phyloP scores from a whole-genome alignment of 768 basidiomycete genomes.

The Obba rivulosa region DNA sequence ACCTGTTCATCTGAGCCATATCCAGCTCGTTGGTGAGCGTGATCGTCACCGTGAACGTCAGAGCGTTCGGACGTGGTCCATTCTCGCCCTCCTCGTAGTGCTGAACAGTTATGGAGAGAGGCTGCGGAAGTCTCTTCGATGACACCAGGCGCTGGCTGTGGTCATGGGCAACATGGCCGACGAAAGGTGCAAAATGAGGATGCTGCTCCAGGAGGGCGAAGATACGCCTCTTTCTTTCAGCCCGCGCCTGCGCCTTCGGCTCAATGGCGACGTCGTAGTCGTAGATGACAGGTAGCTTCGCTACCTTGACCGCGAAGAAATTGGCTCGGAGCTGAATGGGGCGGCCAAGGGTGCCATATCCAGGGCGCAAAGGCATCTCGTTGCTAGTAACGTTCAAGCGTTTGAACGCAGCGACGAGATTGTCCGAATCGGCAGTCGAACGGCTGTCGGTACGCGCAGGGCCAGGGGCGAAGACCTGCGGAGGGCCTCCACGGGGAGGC shows the following conservation, averaged over 20 bases:
- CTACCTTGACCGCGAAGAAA: conserved; percentile 55
- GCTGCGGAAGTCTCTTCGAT: conserved; percentile 30
- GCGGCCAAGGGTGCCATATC: conserved; percentile 46
- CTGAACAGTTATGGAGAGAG: conserved; percentile 26
- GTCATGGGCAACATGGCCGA: conserved; percentile 47
- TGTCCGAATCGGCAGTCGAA: background rate
- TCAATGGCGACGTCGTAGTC: conserved; percentile 53
- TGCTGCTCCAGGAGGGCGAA: conserved; percentile 48
- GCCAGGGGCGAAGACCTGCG: conserved; percentile 2
- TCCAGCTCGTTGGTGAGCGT: conserved; percentile 26
- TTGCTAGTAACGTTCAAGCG: conserved; percentile 19
- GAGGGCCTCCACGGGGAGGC: conserved; percentile 6
- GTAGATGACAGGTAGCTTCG: conserved; percentile 38
- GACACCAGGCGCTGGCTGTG: conserved; percentile 38
- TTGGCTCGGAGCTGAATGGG: conserved; percentile 51
- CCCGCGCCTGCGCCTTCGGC: conserved; percentile 40
- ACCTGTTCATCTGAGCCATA: conserved; percentile 27
- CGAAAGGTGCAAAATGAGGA: conserved; percentile 29
- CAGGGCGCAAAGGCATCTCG: conserved; percentile 42
- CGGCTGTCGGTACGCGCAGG: conserved; percentile 1
- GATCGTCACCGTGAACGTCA: conserved; percentile 36
- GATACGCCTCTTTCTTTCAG: conserved; percentile 40
- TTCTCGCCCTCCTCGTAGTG: conserved; percentile 38
- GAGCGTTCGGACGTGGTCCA: conserved; percentile 30
- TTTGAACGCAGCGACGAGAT: conserved; percentile 22